Evolutionary conservation across 352 stramenopile genomes (phyloP).

Genomic region (Globisporangium carolinianum): DNA sequence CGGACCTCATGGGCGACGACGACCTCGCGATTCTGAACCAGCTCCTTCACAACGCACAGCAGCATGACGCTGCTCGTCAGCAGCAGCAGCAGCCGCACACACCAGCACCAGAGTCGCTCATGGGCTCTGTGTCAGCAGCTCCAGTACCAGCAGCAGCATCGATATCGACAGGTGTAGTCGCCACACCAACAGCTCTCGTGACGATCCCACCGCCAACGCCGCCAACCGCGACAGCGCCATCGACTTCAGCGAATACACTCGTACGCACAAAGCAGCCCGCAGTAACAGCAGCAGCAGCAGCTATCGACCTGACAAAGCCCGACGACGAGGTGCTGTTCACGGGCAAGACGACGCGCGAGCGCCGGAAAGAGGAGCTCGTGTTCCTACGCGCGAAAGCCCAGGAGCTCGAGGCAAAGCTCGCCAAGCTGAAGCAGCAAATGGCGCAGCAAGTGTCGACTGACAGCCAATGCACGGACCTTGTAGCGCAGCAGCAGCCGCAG

Average conservation of each 20-base stretch:
- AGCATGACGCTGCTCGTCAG: not conserved
- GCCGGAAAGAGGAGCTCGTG: slow-evolving; percentile 21
- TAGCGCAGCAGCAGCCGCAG: slow-evolving; percentile 1
- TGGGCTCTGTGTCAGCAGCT: not conserved
- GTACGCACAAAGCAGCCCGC: too few species aligned
- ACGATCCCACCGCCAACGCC: not conserved
- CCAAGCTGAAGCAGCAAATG: slow-evolving; percentile 10
- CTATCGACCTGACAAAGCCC: not conserved
- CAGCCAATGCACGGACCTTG: not conserved
- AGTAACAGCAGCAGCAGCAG: not conserved
- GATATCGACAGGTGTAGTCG: not conserved
- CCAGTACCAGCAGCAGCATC: not conserved
- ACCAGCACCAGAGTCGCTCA: not conserved
- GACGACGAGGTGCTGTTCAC: slow-evolving; percentile 6
- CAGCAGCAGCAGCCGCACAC: not conserved
- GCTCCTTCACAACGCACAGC: slow-evolving; percentile 2
- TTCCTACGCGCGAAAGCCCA: slow-evolving; percentile 20
- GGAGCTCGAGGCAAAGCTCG: slow-evolving; percentile 22
- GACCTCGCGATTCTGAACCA: slow-evolving; percentile 13
- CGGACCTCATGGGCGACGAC: slow-evolving; percentile 6
- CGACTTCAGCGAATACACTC: not conserved
- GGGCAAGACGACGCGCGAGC: slow-evolving; percentile 14
- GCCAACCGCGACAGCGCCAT: not conserved
- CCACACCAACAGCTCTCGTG: not conserved
- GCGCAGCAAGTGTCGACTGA: not conserved